Evolutionary conservation across 1,139 yeast genomes (phyloP), one percentile per base, ranked within the genome.

Genomic region (Hyphopichia fennica): DNA sequence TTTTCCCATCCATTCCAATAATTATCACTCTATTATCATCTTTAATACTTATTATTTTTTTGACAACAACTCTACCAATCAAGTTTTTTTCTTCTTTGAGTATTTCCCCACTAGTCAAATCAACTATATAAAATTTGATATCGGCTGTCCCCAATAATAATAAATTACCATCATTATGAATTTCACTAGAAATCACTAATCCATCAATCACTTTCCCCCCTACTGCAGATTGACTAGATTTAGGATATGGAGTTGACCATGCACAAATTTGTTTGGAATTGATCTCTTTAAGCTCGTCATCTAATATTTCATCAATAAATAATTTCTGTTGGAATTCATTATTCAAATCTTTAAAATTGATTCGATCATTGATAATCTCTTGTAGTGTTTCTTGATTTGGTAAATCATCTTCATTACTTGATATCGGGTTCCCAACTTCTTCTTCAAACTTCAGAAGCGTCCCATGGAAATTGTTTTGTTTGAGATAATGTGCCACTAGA

Each of bases 401-500:
- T 11, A 54, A 44, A 9, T 50, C 38, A 4, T 45, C 34, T 2
- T 60, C 48, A 13, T 52, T 52, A 16, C 32, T 22, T 10, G 35
- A 28, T 16, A 69, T 57, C 2, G 74, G 67, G 22, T 60, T 52
- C 0, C 76, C 75, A 19, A 72, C 58, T 40, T 81, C 86, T 16
- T 53, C 49, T 46, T 81, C 77, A 42, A 84, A 77, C 8, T 65
- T 57, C 13, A 58, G 58, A 10, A 83, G 60, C 0, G 91, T 79
- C 1, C 64, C 62, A 1, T 45, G 46, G 40, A 69, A 73, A 1
- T 78, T 77, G 34, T 80, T 71, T 16, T 68, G 61, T 34, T 67
- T 57, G 14, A 85, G 67, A 50, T 76, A 84, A 25, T 80, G 79
- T 0, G 87, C 87, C 13, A 85, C 66, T 28, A 83, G 55, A 36